phyloP scores from a whole-genome alignment of 2,329 filamentous ascomycete species.

The Tolypocladium pustulatum region DNA sequence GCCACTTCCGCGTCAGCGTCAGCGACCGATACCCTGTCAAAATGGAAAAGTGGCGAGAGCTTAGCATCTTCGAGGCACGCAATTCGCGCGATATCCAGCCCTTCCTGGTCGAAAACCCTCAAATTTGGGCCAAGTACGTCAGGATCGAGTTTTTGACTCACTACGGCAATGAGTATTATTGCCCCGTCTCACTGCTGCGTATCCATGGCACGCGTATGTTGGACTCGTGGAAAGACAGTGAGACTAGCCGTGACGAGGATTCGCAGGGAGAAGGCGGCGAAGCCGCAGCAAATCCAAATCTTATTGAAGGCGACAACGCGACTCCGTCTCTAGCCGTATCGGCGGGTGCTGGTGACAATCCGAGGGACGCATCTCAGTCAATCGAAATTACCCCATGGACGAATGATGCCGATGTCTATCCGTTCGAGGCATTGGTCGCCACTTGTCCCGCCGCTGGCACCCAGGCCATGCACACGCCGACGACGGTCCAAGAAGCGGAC shows the following conservation, averaged over 20 bases:
- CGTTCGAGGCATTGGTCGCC: background rate
- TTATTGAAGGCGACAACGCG: background rate
- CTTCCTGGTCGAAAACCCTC: conserved; percentile 85
- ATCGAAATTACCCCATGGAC: background rate
- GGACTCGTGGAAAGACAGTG: conserved; percentile 81
- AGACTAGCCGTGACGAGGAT: conserved; percentile 54
- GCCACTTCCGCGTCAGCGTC: conserved; percentile 81
- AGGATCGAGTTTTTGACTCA: conserved; percentile 86
- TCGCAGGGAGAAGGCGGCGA: conserved; percentile 27
- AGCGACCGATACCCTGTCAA: conserved; percentile 94
- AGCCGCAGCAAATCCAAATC: background rate
- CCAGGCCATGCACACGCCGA: background rate
- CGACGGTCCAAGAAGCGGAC: background rate
- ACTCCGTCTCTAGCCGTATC: background rate
- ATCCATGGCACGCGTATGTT: conserved; percentile 96
- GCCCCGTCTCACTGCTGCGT: conserved; percentile 78
- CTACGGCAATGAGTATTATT: conserved; percentile 95
- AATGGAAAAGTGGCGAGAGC: conserved; percentile 77
- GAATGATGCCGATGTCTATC: background rate
- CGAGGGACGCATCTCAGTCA: background rate
- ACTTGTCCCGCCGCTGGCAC: background rate
- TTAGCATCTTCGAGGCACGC: conserved; percentile 81
- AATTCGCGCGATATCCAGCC: conserved; percentile 92
- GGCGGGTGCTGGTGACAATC: background rate
- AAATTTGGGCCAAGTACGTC: conserved; percentile 92